A percentile compares a stretch with the other conserved stretches of the same genome.
Evolutionary conservation across 805 yeast genomes (phyloP).

Genomic region (Candida vaughaniae): DNA sequence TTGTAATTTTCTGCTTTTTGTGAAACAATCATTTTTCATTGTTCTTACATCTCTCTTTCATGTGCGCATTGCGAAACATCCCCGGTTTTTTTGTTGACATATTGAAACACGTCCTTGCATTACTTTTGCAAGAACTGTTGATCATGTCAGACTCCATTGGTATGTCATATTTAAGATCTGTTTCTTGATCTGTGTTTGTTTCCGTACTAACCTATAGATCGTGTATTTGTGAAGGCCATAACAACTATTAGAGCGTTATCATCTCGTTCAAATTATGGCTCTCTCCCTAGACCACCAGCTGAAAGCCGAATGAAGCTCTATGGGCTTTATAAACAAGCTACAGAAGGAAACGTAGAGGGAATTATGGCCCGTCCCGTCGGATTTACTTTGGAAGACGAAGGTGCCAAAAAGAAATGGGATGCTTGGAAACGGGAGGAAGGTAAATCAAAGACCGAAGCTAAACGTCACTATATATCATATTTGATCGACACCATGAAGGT

Average conservation of each 20-base stretch:
- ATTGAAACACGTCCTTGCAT: neutral
- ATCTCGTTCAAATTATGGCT: constrained; percentile 57
- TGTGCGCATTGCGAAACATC: neutral
- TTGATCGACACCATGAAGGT: constrained; percentile 71
- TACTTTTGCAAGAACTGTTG: no score
- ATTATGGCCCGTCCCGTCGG: constrained; percentile 68
- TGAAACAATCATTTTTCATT: no score
- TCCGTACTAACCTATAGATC: constrained; percentile 41
- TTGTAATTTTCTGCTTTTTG: no score
- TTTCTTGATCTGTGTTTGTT: neutral
- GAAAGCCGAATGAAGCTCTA: constrained; percentile 66
- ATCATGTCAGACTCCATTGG: constrained; percentile 18
- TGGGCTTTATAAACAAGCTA: constrained; percentile 86
- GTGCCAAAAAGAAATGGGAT: constrained; percentile 74
- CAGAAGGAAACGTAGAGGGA: constrained; percentile 78
- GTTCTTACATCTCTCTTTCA: neutral
- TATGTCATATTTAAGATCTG: no score
- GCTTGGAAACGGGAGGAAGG: constrained; percentile 84
- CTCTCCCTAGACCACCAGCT: constrained; percentile 75
- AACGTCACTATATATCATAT: constrained; percentile 63
- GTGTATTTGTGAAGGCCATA: constrained; percentile 80
- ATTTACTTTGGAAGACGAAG: constrained; percentile 57
- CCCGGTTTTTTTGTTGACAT: neutral
- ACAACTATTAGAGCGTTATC: constrained; percentile 74
- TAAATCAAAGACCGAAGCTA: constrained; percentile 65